These are phyloP conservation scores for Pouteria campechiana DNA, from an alignment of 179 eudicot species.

Conservation along the genomic window DNA sequence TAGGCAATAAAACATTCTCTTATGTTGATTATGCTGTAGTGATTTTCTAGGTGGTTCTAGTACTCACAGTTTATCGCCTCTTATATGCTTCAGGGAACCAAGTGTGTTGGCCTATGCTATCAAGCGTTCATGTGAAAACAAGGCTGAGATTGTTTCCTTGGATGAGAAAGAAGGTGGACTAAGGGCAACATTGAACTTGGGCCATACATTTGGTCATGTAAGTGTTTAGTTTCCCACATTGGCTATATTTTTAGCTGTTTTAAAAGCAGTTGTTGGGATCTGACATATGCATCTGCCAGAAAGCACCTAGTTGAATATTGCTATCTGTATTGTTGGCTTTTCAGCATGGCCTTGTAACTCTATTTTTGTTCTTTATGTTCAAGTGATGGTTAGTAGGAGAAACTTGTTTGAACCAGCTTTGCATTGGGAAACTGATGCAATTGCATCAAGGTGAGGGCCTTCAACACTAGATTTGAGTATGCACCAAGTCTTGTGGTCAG, in stretches of 20 bases:
- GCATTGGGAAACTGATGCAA: too few relatives aligned
- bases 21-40: not conserved
- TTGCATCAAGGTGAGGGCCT: too few relatives aligned
- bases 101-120: conserved; percentile 81
- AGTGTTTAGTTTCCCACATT: conserved; percentile 15
- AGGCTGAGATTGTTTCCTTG: conserved; percentile 89
- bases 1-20: conserved; percentile 7
- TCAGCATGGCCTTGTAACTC: too few relatives aligned
- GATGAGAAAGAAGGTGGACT: conserved; percentile 96
- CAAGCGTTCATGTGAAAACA: conserved; percentile 96
- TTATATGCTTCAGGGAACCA: conserved; percentile 83
- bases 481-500: too few relatives aligned
- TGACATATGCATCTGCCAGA: too few relatives aligned
- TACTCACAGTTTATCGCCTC: conserved; percentile 4
- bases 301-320: too few relatives aligned
- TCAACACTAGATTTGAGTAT: too few relatives aligned
- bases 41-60: not conserved
- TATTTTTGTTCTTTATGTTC: too few relatives aligned
- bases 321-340: too few relatives aligned
- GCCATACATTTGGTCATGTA: conserved; percentile 99
- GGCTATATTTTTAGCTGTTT: not conserved
- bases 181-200: conserved; percentile 90
- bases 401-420: too few relatives aligned
- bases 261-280: too few relatives aligned
- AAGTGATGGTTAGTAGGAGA: too few relatives aligned